Base-by-base conservation (phyloP, 192 early-diverging fungal species). In the Backusella morwellensis region DNA sequence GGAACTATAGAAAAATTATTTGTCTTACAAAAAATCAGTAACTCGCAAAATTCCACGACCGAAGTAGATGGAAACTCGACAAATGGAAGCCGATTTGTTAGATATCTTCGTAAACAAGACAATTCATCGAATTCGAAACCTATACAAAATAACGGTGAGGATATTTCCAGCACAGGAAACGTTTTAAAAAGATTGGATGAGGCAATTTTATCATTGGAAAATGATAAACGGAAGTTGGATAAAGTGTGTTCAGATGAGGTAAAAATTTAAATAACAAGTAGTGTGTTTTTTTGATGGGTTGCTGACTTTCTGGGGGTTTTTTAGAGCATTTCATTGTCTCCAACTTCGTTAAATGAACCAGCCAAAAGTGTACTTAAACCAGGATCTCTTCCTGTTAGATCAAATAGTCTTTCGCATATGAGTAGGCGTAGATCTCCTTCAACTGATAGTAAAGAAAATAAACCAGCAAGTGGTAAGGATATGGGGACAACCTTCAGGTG, bases 1-100 rank as follows among this genome's bases (percentile, higher is more conserved):
- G 52, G 52, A 29, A 75, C 78, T 2, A 67, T 63, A 21, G 78
- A 79, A 54, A 74, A 75, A 47, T 23, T 66, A 47, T 79, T 79
- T 75, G 78, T 79, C 4, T 52, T 79, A 26, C 44, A 74, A 34
- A 73, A 36, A 29, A 71, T 63, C 34, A 35, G 38, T 17, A 26
- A 35, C 17, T 26, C 34, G 21, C 21, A 56, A 6, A 21, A 14
- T 14, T 29, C 66, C 15, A 70, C 75, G 0, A 3, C 12, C 3
- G 35, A 36, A 68, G 12, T 14, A 52, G 72, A 73, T 8, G 17
- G 15, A 38, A 38, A 19, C 1, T n/a, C 35, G 7, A 29, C 35
- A n/a, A 32, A 35, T 23, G 44, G 26, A 21, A 38, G 29, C 5
- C 54, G 47, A 3, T 73, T 73, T 73, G 54, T 59, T 34, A 50